Percentiles rank a stretch among this genome's conserved stretches.
Conservation (phyloP, 2,329 filamentous ascomycete species). For the Paracamarosporium sp. region DNA sequence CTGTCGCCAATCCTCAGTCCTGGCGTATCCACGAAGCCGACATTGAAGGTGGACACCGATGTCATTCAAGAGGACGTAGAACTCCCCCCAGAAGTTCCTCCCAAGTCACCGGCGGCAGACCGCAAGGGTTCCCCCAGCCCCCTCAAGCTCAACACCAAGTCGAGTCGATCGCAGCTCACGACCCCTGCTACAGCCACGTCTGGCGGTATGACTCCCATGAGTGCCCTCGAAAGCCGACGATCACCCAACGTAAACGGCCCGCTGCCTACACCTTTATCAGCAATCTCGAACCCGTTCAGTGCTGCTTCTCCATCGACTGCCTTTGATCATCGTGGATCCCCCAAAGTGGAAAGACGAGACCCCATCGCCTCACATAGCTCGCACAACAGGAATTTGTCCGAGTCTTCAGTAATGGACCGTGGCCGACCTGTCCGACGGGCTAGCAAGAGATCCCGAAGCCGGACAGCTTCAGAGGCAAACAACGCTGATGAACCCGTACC, state of each 20-base stretch:
- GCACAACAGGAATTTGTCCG: conserved; percentile 46
- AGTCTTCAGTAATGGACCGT: conserved; percentile 47
- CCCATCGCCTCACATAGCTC: conserved; percentile 27
- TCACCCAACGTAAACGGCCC: conserved; percentile 38
- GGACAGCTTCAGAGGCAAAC: conserved; percentile 42
- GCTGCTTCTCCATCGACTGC: conserved; percentile 36
- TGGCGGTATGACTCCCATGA: conserved; percentile 31
- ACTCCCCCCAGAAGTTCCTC: conserved; percentile 43
- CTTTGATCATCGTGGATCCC: conserved; percentile 36
- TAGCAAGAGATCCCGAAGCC: conserved; percentile 40
- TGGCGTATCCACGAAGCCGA: conserved; percentile 32
- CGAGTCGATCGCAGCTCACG: conserved; percentile 39
- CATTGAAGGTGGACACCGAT: conserved; percentile 41
- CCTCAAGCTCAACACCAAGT: conserved; percentile 37
- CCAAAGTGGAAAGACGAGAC: conserved; percentile 40
- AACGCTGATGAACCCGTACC: conserved; percentile 25
- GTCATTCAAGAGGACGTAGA: conserved; percentile 27
- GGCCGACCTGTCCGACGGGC: conserved; percentile 42
- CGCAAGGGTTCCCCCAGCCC: conserved; percentile 43
- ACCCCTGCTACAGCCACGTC: conserved; percentile 37
- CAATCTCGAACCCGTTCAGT: conserved; percentile 39
- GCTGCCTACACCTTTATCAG: conserved; percentile 38
- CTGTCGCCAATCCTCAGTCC: conserved; percentile 46
- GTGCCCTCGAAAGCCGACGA: conserved; percentile 36
- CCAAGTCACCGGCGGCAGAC: conserved; percentile 43